Evolutionary conservation across 2,329 filamentous ascomycete species (phyloP).

Genomic region (Blastomyces parvus): DNA sequence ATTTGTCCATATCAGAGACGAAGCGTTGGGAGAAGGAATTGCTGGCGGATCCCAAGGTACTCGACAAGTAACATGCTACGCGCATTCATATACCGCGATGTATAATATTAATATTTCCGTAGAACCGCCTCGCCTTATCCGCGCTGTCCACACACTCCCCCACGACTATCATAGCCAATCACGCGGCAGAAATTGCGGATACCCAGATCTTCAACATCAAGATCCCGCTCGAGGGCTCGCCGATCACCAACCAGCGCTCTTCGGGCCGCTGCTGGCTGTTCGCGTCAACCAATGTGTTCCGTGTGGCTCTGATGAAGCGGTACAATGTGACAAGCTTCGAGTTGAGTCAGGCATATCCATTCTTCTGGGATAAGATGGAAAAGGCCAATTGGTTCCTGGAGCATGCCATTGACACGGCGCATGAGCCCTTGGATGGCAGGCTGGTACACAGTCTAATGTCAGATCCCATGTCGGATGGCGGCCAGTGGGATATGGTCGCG

Average conservation of each 20-base stretch:
- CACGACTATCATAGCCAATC: slow-evolving; percentile 55
- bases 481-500: slow-evolving; percentile 87
- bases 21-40: slow-evolving; percentile 22
- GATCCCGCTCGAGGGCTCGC: slow-evolving; percentile 70
- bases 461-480: slow-evolving; percentile 66
- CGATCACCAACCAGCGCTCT: slow-evolving; percentile 73
- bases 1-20: slow-evolving; percentile 19
- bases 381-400: slow-evolving; percentile 87
- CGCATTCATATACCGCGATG: neutral
- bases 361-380: slow-evolving; percentile 91
- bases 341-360: slow-evolving; percentile 78
- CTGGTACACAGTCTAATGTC: slow-evolving; percentile 61
- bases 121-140: slow-evolving; percentile 64
- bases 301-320: slow-evolving; percentile 76
- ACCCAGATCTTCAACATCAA: slow-evolving; percentile 74
- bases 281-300: slow-evolving; percentile 82
- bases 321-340: slow-evolving; percentile 71
- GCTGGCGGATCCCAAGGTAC: slow-evolving; percentile 23
- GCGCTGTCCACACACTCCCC: slow-evolving; percentile 62
- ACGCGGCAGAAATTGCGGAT: slow-evolving; percentile 54
- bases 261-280: slow-evolving; percentile 89
- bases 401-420: slow-evolving; percentile 65
- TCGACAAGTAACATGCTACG: neutral
- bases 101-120: neutral
- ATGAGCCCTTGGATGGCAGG: slow-evolving; percentile 60